phyloP scores from a whole-genome alignment of 2,329 filamentous ascomycete species.

The Tympanopsis confertula region DNA sequence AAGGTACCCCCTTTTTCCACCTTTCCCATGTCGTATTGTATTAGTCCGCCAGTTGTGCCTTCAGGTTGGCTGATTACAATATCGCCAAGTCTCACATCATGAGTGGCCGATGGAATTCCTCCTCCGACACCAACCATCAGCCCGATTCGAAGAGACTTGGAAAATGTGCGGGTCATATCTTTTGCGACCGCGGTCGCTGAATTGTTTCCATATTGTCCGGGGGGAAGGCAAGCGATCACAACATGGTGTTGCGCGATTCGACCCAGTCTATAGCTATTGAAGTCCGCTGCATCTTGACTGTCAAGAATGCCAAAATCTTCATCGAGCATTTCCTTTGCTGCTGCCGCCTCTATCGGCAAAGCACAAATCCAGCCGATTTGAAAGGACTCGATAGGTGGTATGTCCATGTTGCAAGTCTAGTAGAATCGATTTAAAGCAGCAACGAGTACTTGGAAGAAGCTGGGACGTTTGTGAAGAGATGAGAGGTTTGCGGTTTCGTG shows the following conservation, averaged over 20 bases:
- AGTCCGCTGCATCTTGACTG: not conserved
- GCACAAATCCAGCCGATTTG: constrained; percentile 1
- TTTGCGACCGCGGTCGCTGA: not conserved
- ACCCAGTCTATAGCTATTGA: not conserved
- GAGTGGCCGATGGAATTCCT: not conserved
- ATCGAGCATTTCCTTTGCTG: constrained; percentile 1
- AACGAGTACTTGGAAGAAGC: no score
- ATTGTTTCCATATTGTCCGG: not conserved
- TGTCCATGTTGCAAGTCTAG: no score
- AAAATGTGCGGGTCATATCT: not conserved
- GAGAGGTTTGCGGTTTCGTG: no score
- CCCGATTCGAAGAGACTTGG: not conserved
- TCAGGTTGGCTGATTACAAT: not conserved
- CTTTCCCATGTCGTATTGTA: not conserved
- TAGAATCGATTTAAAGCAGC: no score
- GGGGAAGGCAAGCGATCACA: constrained; percentile 1
- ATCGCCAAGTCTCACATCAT: not conserved
- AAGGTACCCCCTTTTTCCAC: not conserved
- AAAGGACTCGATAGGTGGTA: not conserved
- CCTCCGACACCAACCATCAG: not conserved
- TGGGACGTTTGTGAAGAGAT: no score
- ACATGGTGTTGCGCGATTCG: not conserved
- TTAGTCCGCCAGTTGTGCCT: not conserved
- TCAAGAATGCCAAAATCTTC: constrained; percentile 1
- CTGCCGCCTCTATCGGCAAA: not conserved